These are phyloP conservation scores for Tulasnella sp. DNA, from an alignment of 768 basidiomycete species.

Conservation along the genomic window DNA sequence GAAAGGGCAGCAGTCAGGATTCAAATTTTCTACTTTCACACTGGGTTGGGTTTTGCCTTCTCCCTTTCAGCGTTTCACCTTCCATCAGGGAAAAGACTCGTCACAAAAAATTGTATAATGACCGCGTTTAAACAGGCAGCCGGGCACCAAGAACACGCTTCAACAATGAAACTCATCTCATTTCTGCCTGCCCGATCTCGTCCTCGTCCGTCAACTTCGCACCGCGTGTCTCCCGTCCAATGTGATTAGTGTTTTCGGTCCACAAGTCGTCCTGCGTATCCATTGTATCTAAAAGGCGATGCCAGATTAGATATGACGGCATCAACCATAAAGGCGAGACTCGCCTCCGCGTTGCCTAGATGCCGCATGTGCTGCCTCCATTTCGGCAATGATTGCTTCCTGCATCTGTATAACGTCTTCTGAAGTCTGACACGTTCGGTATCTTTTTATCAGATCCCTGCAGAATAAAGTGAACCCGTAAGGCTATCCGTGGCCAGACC, in stretches of 20 bases:
- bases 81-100: neutral
- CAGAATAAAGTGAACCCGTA: neutral
- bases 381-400: conserved; percentile 59
- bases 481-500: conserved; percentile 14
- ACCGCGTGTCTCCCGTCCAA: neutral
- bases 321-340: neutral
- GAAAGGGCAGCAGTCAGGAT: neutral
- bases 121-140: neutral
- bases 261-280: neutral
- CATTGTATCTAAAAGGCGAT: neutral
- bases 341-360: neutral
- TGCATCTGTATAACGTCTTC: conserved; percentile 54
- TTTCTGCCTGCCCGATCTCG: neutral
- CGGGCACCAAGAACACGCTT: neutral
- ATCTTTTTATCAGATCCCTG: conserved; percentile 62
- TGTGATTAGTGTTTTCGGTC: neutral
- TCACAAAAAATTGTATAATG: neutral
- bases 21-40: conserved; percentile 3
- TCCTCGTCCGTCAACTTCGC: neutral
- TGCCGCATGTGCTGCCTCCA: conserved; percentile 39
- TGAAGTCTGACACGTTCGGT: conserved; percentile 60
- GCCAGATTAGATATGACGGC: conserved; percentile 1
- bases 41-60: neutral
- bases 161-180: neutral
- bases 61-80: neutral